Conservation (phyloP, 73 alveolate species). For the Chromera velia region DNA sequence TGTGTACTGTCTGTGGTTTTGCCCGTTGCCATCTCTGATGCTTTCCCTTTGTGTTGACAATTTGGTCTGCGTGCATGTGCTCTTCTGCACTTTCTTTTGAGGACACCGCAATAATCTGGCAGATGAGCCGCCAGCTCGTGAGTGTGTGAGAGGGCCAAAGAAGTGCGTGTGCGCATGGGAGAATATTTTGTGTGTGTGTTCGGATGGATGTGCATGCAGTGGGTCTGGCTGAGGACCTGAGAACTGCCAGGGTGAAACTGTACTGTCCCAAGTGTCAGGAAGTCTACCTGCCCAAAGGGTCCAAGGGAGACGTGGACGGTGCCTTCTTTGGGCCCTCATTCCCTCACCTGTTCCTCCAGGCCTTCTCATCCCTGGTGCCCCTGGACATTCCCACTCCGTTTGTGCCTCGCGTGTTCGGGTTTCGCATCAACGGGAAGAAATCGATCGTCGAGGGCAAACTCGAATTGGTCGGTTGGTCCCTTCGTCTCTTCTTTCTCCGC, state of each 20-base stretch:
- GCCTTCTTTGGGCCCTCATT: constrained; percentile 87
- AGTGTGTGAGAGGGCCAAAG: too few relatives aligned
- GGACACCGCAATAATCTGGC: too few relatives aligned
- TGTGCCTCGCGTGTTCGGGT: constrained; percentile 16
- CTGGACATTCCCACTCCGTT: not conserved
- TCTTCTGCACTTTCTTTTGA: too few relatives aligned
- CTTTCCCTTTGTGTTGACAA: too few relatives aligned
- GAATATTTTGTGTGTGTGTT: too few relatives aligned
- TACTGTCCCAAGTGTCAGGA: constrained; percentile 96
- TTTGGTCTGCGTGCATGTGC: too few relatives aligned
- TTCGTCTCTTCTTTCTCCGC: too few relatives aligned
- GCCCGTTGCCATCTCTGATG: too few relatives aligned
- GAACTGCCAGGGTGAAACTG: constrained; percentile 87
- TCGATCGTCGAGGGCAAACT: not conserved
- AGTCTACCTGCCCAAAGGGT: constrained; percentile 79
- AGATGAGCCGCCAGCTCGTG: too few relatives aligned
- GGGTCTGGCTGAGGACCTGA: constrained; percentile 87
- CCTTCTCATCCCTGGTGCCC: constrained; percentile 13
- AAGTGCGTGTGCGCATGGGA: too few relatives aligned
- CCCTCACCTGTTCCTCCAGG: constrained; percentile 61
- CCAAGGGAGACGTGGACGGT: constrained; percentile 76
- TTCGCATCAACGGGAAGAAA: constrained; percentile 10
- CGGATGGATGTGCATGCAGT: constrained; percentile 80
- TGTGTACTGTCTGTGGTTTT: too few relatives aligned
- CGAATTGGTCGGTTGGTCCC: too few relatives aligned